Percentiles rank a stretch among this genome's conserved stretches.
These are phyloP conservation scores for Chlamydomonas sp. DNA, from an alignment of 139 green algal species.

Conservation along the genomic window DNA sequence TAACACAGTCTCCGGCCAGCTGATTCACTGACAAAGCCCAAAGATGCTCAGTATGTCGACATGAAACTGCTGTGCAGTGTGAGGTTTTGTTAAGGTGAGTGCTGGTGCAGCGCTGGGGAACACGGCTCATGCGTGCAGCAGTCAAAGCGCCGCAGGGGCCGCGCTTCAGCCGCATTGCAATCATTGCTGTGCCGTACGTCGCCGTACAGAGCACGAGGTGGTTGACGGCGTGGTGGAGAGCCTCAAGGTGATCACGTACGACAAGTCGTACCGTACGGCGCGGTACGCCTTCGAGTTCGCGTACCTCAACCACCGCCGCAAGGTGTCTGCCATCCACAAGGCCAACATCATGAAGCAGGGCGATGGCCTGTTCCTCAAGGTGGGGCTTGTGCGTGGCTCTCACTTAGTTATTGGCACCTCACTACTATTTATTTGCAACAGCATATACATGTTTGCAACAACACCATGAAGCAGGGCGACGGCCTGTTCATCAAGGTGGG, in stretches of 20 bases:
- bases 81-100: neutral
- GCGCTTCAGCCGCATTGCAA: too few species aligned
- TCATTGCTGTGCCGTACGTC: too few species aligned
- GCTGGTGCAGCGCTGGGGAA: too few species aligned
- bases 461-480: constrained; percentile 92
- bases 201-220: constrained; percentile 85
- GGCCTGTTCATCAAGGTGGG: constrained; percentile 58
- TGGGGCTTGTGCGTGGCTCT: neutral
- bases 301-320: constrained; percentile 79
- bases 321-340: constrained; percentile 87
- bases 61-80: neutral
- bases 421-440: too few species aligned
- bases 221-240: constrained; percentile 92
- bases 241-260: constrained; percentile 93
- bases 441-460: constrained; percentile 32
- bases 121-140: too few species aligned
- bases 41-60: neutral
- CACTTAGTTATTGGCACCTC: too few species aligned
- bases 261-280: constrained; percentile 80
- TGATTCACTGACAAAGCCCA: too few species aligned
- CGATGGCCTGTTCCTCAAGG: constrained; percentile 65
- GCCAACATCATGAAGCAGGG: constrained; percentile 97
- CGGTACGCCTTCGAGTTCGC: constrained; percentile 97
- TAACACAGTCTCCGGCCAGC: too few species aligned
- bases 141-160: too few species aligned